Evolutionary conservation across 805 yeast species (phyloP), one percentile per base, ranked within the genome.

Genomic region (Deakozyma indianensis): DNA sequence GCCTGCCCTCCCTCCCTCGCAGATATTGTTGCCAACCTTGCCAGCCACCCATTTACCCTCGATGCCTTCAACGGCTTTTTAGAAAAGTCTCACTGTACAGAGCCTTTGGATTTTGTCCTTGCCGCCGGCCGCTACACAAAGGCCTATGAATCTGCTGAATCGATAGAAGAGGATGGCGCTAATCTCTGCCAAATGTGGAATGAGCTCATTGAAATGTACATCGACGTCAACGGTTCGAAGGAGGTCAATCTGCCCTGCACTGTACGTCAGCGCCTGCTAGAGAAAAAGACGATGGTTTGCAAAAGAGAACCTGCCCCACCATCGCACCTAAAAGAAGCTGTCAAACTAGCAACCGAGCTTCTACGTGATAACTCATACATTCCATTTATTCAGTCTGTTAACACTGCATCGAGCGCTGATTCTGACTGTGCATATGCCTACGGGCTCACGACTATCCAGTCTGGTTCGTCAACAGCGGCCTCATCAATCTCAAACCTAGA

Each of bases 201-300:
- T 22, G 49, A 54, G 18, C 52, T 61, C n/a, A 46, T 59, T 41
- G 50, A 47, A 23, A 49, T 53, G 15, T 61, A 56, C 43, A 47
- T 61, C 16, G 41, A 43, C 23, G 44, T 45, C 5, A 54, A 56
- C 44, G 42, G 61, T 14, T 51, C 55, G 14, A 49, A 56, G 18
- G 64, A 61, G 47, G 47, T 61, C 28, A 61, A 61, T 27, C 47
- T 61, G 24, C 59, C 65, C 3, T 50, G 51, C 23, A 49, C 44
- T 14, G 49, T 56, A 20, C 52, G 63, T n/a, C 54, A 53, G 23
- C 49, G 44, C 16, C 47, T 61, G n/a, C 22, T 50, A 20, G 35
- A 22, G 11, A 29, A 40, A 20, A 23, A 16, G 22, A 23, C 44
- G n/a, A 18, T 20, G 15, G 23, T 3, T 16, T 38, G 16, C n/a